Base-by-base conservation (phyloP, 2,329 filamentous ascomycete genomes). In the Ascochyta lentis region DNA sequence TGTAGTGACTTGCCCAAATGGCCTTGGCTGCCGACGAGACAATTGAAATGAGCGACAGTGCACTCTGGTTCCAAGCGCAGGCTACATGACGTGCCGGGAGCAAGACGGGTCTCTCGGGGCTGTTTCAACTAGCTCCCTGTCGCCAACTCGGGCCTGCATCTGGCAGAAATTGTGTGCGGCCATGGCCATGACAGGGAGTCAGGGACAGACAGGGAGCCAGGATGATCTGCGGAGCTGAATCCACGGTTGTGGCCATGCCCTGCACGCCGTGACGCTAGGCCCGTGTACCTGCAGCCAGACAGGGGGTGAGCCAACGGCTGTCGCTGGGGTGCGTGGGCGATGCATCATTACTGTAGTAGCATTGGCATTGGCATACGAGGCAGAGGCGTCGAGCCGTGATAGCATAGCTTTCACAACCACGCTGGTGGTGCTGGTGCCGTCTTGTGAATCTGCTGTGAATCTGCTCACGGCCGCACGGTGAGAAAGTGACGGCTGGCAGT, bases 51-150 rank as follows among this genome's bases (percentile, higher is more conserved):
- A 72, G 70, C 59, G 67, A 68, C 69, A 62, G 67, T 71, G 68
- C 67, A 68, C 69, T 69, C 65, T 61, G 60, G 60, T 68, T 63
- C 67, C 64, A 66, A 72, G 71, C 71, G 66, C 67, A 65, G 66
- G 66, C 67, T 67, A 67, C 72, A 75, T 75, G 73, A 75, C 73
- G 72, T 75, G 70, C 71, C 72, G 72, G 65, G 68, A 66, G 60
- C 62, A 67, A 42, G 71, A 73, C 70, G 70, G 70, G 65, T 59
- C 71, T 66, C 67, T 70, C 69, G 68, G 68, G 68, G 68, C 64
- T 73, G 71, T 75, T 73, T 73, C 70, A 73, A 69, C 65, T 66
- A 57, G 54, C 59, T 64, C 67, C 70, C 64, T 69, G 65, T 66
- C 60, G 65, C 52, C 61, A 60, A 56, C 58, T 58, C 57, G 59